Percentiles rank a stretch among this genome's conserved stretches.
Evolutionary conservation across 2,329 filamentous ascomycete species (phyloP).

Genomic region (Grosmannia penicillata): DNA sequence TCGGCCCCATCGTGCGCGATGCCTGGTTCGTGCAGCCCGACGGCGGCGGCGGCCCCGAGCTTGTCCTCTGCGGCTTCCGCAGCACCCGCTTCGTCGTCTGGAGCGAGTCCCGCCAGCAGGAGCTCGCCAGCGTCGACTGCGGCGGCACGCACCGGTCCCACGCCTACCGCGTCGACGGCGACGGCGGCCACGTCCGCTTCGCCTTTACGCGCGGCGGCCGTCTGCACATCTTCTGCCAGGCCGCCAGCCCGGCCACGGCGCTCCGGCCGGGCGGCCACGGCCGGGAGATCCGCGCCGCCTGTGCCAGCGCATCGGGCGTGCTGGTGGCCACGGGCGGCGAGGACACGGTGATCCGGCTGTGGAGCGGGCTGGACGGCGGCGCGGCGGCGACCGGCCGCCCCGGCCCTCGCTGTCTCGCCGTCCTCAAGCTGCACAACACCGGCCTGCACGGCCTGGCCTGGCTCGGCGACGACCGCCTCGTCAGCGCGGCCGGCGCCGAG

Average conservation of each 20-base stretch:
- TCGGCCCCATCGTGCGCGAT: slow-evolving; percentile 65
- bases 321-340: slow-evolving; percentile 54
- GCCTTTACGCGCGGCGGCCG: slow-evolving; percentile 60
- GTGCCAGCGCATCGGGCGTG: slow-evolving; percentile 17
- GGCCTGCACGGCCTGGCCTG: slow-evolving; percentile 73
- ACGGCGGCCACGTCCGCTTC: slow-evolving; percentile 31
- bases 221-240: slow-evolving; percentile 32
- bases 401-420: slow-evolving; percentile 43
- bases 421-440: slow-evolving; percentile 63
- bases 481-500: slow-evolving; percentile 77
- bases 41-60: slow-evolving; percentile 24
- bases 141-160: slow-evolving; percentile 75
- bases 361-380: slow-evolving; percentile 22
- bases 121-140: slow-evolving; percentile 61
- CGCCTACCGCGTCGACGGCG: slow-evolving; percentile 25
- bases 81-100: slow-evolving; percentile 68
- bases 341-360: slow-evolving; percentile 64
- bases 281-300: slow-evolving; percentile 55
- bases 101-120: slow-evolving; percentile 57
- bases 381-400: slow-evolving; percentile 6
- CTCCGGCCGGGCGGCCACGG: slow-evolving; percentile 63
- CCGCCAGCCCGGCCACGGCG: slow-evolving; percentile 20
- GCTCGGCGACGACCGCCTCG: slow-evolving; percentile 53
- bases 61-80: slow-evolving; percentile 70
- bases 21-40: slow-evolving; percentile 38